These are phyloP conservation scores for Astrothelium macrocarpum DNA, from an alignment of 495 filamentous ascomycete species.

Conservation along the genomic window DNA sequence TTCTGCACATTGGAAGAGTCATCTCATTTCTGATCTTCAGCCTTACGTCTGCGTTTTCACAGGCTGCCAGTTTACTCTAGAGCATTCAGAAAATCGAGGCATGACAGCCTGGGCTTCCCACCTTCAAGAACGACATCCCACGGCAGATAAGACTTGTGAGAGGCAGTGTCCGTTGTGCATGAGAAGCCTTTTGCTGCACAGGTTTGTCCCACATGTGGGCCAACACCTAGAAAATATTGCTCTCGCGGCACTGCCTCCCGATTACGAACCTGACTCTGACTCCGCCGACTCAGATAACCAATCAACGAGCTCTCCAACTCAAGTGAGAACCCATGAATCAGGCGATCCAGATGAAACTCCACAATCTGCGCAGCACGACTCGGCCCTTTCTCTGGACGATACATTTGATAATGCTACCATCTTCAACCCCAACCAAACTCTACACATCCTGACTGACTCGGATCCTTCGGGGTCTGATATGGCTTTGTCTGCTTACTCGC, in stretches of 20 bases:
- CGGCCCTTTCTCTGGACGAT: too few species aligned
- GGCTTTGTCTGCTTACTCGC: conserved; percentile 46
- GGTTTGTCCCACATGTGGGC: conserved; percentile 20
- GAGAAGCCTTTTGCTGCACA: not conserved
- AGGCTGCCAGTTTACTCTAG: conserved; percentile 20
- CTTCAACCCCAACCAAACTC: conserved; percentile 75
- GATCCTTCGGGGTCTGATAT: conserved; percentile 70
- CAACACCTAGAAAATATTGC: conserved; percentile 27
- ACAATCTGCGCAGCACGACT: too few species aligned
- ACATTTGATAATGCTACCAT: conserved; percentile 50
- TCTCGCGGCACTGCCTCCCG: conserved; percentile 16
- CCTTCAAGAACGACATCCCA: not conserved
- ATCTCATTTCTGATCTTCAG: conserved; percentile 29
- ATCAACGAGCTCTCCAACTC: too few species aligned
- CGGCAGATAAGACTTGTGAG: not conserved
- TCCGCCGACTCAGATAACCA: not conserved
- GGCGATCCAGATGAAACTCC: too few species aligned
- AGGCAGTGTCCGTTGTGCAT: not conserved
- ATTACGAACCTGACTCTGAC: conserved; percentile 3
- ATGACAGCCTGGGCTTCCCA: not conserved
- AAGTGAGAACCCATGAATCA: too few species aligned
- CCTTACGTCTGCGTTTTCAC: conserved; percentile 32
- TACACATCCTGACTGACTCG: conserved; percentile 75
- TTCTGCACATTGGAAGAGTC: not conserved
- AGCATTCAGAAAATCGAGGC: not conserved